Base-by-base conservation (phyloP, 345 rosid species). In the Hypericum androsaemum region DNA sequence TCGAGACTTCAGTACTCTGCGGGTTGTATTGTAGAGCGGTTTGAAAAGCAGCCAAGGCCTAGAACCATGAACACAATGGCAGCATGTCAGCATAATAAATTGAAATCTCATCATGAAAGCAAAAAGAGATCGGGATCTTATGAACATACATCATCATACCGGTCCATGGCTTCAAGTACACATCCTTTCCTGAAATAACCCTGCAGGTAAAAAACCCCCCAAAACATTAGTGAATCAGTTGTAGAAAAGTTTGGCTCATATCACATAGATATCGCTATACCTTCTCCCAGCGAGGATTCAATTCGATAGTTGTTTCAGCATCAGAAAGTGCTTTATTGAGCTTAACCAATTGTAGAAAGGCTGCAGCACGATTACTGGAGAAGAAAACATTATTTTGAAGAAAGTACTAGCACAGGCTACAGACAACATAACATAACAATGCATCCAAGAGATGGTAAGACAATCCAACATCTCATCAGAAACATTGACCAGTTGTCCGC, bases 171-270 rank as follows among this genome's bases (percentile, higher is more conserved):
- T 73, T 92, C 98, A 58, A 92, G 75, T 54, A 88, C 76, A 69
- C 90, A 92, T 11, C 97, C 98, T 80, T 88, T 92, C 60, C 97
- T 80, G 76, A 92, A 92, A 76, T 92, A 81, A 6, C 96, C 95
- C 98, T 92, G 65, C 12, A 55, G 32, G 1, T 53, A 46, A 8
- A 28, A 12, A 46, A 46, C 12, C 22, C 28, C 17, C 5, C 3
- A 46, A 6, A 8, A 12, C 32, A 22, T 22, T 22, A 22, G 32
- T 22, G 32, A 22, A 22, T 4, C 32, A 22, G 32, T 22, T 1
- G 32, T 22, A 22, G 32, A 22, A 22, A 22, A 22, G 2, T 22
- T 22, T 22, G 32, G 32, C 4, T 22, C 32, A 22, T 22, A 22
- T 4, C 32, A 22, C 32, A 55, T 14, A 8, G 67, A 84, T 4